A percentile compares a stretch with the other conserved stretches of the same genome.
These are phyloP conservation scores for Rosa hybrid DNA, from an alignment of 331 rosid genomes.

Conservation along the genomic window DNA sequence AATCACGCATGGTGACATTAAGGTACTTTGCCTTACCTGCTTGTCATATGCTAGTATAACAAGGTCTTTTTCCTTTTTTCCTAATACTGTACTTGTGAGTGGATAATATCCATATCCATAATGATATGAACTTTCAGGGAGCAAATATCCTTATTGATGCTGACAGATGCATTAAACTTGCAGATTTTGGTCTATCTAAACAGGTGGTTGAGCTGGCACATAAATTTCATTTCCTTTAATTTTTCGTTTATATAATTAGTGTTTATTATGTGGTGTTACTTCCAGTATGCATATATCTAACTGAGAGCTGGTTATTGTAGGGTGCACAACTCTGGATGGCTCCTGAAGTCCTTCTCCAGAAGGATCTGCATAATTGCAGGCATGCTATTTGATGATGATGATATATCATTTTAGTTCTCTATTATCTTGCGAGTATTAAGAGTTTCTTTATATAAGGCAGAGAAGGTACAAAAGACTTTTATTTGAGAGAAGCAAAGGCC, in stretches of 20 bases:
- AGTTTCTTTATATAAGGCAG: background rate
- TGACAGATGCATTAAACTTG: slow-evolving; percentile 91
- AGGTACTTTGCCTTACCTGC: slow-evolving; percentile 46
- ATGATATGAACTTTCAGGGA: slow-evolving; percentile 60
- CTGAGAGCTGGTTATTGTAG: background rate
- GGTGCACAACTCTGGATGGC: slow-evolving; percentile 70
- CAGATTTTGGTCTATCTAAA: slow-evolving; percentile 97
- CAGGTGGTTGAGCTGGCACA: slow-evolving; percentile 94
- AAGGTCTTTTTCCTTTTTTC: slow-evolving; percentile 12
- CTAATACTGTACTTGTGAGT: background rate
- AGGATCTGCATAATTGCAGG: slow-evolving; percentile 38
- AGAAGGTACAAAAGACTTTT: background rate
- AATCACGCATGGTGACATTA: slow-evolving; percentile 96
- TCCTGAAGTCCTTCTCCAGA: slow-evolving; percentile 98
- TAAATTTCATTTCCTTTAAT: background rate
- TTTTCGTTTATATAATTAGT: slow-evolving; percentile 11
- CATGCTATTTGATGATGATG: slow-evolving; percentile 18
- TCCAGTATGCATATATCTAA: slow-evolving; percentile 5
- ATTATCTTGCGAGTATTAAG: background rate
- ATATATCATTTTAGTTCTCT: background rate
- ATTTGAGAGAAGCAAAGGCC: background rate
- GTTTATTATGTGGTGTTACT: slow-evolving; percentile 23
- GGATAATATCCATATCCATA: slow-evolving; percentile 2
- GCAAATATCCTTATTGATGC: slow-evolving; percentile 97
- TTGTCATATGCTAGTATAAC: slow-evolving; percentile 5